Base-by-base conservation (phyloP, 495 filamentous ascomycete species). In the Hamigera avellanea region DNA sequence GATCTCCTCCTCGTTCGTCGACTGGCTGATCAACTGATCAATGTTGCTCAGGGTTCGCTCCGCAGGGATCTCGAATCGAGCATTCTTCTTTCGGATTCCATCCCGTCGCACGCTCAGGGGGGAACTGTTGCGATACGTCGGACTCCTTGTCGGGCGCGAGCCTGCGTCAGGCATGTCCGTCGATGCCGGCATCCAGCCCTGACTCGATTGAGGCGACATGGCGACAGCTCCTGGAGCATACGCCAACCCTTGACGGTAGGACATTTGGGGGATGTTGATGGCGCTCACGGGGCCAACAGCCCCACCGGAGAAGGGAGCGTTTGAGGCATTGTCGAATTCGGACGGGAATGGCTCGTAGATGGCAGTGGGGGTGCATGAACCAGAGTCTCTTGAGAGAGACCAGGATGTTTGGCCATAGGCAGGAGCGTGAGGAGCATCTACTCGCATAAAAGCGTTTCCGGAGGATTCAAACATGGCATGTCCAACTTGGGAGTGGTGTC, bases 71-170 rank as follows among this genome's bases (percentile, higher is more conserved):
- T 96, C 91, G 61, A 99, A 95, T 32, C 93, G 81, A 46, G 89
- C 89, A 50, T 99, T 99, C 81, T 95, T 96, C 80, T 99, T 99
- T 45, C 93, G 78, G 62, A 96, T 93, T 33, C 91, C 91, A 52
- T 93, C 89, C 46, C 87, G 78, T 45, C 87, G 74, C 32, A 72
- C 41, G 34, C 59, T 65, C 54, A 88, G 69, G 28, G 89, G 81
- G 39, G 86, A 85, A 60, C 82, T 81, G 29, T 86, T 80, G 36
- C 83, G 74, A 54, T 80, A 85, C 35, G 70, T 59, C 4, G 86
- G 84, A 53, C 80, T 89, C 48, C 84, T 75, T 64, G 82, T 89
- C 4, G 76, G 66, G 57, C 83, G 67, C 0, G 77, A 72, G 33
- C 69, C 70, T 13, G 63, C 56, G 37, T 81, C 76, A 19, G 73